These are phyloP conservation scores for Dactylorhiza incarnata DNA, from an alignment of 106 monocot genomes.

Conservation along the genomic window DNA sequence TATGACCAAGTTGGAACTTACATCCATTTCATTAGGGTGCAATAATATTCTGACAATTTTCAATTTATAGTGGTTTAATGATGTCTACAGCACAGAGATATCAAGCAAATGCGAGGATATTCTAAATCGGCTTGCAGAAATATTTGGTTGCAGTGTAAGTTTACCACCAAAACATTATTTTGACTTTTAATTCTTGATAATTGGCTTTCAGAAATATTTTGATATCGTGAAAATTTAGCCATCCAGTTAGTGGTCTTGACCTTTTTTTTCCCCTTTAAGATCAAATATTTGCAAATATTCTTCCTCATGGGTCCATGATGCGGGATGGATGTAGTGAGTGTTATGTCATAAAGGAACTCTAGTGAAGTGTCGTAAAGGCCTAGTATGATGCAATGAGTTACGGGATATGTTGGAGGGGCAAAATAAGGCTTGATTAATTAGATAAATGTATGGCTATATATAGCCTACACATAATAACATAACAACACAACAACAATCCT, in stretches of 20 bases:
- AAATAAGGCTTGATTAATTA: too few species aligned
- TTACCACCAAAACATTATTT: background rate
- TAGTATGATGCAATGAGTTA: too few species aligned
- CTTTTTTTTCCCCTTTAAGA: background rate
- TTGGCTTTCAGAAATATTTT: slow-evolving; percentile 55
- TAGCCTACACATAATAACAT: too few species aligned
- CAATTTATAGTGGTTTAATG: slow-evolving; percentile 87
- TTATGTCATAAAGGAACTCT: too few species aligned
- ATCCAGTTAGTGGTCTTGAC: background rate
- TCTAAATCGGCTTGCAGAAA: slow-evolving; percentile 58
- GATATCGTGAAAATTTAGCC: slow-evolving; percentile 52
- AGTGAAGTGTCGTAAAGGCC: too few species aligned
- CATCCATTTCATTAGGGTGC: slow-evolving; percentile 2
- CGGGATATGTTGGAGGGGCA: too few species aligned
- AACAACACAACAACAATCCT: too few species aligned
- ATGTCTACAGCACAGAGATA: slow-evolving; percentile 70
- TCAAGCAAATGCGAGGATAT: slow-evolving; percentile 67
- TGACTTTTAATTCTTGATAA: slow-evolving; percentile 7
- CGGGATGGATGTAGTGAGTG: too few species aligned
- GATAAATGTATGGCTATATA: too few species aligned
- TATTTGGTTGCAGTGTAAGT: slow-evolving; percentile 80
- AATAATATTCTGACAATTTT: slow-evolving; percentile 9
- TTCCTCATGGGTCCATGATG: too few species aligned
- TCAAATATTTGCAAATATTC: background rate
- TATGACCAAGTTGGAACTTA: background rate